Evolutionary conservation across 331 rosid genomes (phyloP).

Genomic region (Spiraea crenata): DNA sequence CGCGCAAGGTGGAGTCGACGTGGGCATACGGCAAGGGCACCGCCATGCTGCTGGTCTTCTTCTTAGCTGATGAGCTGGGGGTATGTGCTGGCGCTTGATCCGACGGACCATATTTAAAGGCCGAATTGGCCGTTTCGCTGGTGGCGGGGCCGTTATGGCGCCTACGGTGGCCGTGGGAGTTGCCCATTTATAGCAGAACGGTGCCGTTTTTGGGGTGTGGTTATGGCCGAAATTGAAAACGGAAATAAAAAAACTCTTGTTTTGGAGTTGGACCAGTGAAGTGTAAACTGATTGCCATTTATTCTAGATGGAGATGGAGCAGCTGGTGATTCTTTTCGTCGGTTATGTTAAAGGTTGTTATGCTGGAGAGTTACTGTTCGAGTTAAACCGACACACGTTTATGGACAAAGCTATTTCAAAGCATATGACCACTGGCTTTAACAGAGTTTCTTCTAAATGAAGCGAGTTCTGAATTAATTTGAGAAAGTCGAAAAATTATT

Average conservation of each 20-base stretch:
- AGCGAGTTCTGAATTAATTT: too few relatives aligned
- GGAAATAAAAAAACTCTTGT: background rate
- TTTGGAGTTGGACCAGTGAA: background rate
- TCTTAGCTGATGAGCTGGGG: conserved; percentile 22
- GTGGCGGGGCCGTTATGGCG: conserved; percentile 32
- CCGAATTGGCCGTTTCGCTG: conserved; percentile 28
- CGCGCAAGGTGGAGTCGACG: conserved; percentile 62
- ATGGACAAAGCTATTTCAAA: too few relatives aligned
- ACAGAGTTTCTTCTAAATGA: too few relatives aligned
- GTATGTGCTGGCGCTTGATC: conserved; percentile 15
- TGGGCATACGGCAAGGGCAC: conserved; percentile 55
- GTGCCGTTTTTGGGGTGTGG: conserved; percentile 1
- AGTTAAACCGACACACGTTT: background rate
- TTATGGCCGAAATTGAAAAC: conserved; percentile 22
- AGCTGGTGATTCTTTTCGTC: background rate
- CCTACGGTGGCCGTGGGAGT: conserved; percentile 54
- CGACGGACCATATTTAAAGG: conserved; percentile 31
- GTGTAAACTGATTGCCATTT: conserved; percentile 4
- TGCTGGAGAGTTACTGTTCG: background rate
- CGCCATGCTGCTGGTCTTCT: conserved; percentile 23
- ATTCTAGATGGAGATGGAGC: background rate
- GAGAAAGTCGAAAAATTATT: too few relatives aligned
- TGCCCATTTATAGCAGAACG: conserved; percentile 58
- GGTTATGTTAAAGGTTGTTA: background rate
- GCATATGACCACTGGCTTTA: too few relatives aligned